Percentiles rank a stretch among this genome's conserved stretches.
Conservation (phyloP, 2,329 filamentous ascomycete species). For the Botryotinia calthae region DNA sequence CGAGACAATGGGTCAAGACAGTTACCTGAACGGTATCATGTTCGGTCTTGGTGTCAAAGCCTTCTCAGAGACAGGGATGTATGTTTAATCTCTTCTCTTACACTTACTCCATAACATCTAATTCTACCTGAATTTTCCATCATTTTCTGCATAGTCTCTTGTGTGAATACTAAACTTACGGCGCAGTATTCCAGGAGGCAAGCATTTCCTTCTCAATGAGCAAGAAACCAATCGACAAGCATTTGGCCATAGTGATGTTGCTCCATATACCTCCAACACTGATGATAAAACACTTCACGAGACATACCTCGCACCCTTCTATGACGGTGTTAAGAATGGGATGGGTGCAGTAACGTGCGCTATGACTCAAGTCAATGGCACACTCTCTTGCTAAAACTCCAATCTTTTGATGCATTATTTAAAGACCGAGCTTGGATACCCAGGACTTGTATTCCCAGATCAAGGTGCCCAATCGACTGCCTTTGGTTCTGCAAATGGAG, state of each 20-base stretch:
- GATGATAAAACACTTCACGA: conserved; percentile 72
- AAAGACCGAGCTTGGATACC: conserved; percentile 37
- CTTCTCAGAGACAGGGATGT: conserved; percentile 24
- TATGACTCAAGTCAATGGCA: conserved; percentile 50
- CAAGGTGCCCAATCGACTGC: conserved; percentile 28
- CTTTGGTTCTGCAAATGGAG: conserved; percentile 34
- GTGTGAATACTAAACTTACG: neutral
- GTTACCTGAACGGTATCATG: conserved; percentile 29
- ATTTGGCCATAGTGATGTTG: conserved; percentile 24
- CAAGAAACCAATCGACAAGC: conserved; percentile 27
- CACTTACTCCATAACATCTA: too few species aligned
- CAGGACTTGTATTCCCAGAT: conserved; percentile 32
- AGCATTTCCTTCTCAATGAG: conserved; percentile 30
- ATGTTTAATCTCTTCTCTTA: neutral
- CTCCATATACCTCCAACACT: conserved; percentile 42
- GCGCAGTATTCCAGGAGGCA: conserved; percentile 16
- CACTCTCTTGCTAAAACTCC: conserved; percentile 59
- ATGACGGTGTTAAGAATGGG: conserved; percentile 38
- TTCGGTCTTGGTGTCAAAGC: conserved; percentile 25
- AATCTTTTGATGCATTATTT: conserved; percentile 29
- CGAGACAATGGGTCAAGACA: conserved; percentile 25
- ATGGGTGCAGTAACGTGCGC: conserved; percentile 26
- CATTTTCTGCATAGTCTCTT: too few species aligned
- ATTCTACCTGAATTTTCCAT: neutral
- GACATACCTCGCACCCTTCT: conserved; percentile 69